Evolutionary conservation across 1,284 basidiomycete species (phyloP), one percentile per base, ranked within the genome.

Genomic region (Sporisorium sorghi): DNA sequence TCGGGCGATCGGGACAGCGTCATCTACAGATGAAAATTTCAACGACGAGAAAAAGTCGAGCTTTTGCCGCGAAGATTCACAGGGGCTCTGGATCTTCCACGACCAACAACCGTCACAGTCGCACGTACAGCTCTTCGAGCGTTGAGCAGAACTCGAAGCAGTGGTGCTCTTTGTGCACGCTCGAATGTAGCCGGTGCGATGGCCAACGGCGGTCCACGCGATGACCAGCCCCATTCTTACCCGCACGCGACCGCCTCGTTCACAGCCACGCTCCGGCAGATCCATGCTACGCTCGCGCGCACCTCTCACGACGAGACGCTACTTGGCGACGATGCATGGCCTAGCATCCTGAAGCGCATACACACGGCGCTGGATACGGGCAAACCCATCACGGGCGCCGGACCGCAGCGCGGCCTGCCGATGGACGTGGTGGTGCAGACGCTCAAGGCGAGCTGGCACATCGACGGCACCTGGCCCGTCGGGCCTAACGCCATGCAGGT

Each of bases 401-500:
- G 68, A 7, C 43, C 47, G 10, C 43, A 44, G 2, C 53, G 73
- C 17, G 73, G 73, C 8, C 39, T 75, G 11, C 73, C 73, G 2
- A 52, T 75, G 57, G 44, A 43, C 24, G 32, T 71, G 2, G 68
- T 67, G 1, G 60, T 71, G 11, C 56, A 59, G 7, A 66, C 63
- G 15, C 42, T 75, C 21, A 75, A 75, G 37, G 62, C 67, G 1
- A 30, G 46, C 30, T 75, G 73, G 73, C 73, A 75, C 32, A 54
- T 52, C 8, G 73, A 75, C 52, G 63, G 58, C 1, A 75, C 67
- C 3, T 75, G 73, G 73, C 73, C 73, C 0, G 54, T 73, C 6
- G 71, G 71, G 1, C 58, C 63, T 0, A 61, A 68, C n/a, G 65
- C 64, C 0, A 35, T 54, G 46, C 37, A 64, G 35, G n/a, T 64